A percentile compares a stretch with the other conserved stretches of the same genome.
These are phyloP conservation scores for Rhododendron ferrugineum DNA, from an alignment of 148 eudicot species.

Conservation along the genomic window DNA sequence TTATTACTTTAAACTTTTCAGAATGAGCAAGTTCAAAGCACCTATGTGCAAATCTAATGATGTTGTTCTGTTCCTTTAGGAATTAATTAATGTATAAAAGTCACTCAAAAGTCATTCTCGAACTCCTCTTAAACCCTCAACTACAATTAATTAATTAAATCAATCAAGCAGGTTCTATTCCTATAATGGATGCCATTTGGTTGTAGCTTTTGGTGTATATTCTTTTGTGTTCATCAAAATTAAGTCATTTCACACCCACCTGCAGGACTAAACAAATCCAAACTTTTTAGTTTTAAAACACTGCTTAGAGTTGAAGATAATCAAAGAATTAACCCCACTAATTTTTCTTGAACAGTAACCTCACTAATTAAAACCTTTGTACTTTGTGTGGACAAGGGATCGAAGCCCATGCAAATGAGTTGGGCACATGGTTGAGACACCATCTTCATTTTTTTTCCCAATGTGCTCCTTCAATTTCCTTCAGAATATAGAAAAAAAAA, in stretches of 20 bases:
- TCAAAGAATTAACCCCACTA: not conserved
- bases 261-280: not conserved
- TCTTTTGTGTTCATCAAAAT: not conserved
- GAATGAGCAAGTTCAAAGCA: not conserved
- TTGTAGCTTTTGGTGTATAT: not conserved
- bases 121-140: not conserved
- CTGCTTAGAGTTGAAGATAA: not conserved
- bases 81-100: too few species aligned
- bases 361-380: not conserved
- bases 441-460: not conserved
- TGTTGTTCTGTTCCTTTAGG: not conserved
- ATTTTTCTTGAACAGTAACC: too few species aligned
- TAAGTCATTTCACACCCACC: not conserved
- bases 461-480: not conserved
- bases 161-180: not conserved
- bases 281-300: not conserved
- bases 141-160: not conserved
- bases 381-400: not conserved
- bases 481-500: not conserved
- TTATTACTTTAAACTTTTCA: not conserved
- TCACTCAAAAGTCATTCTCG: not conserved
- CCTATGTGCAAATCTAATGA: not conserved
- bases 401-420: not conserved
- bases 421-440: not conserved
- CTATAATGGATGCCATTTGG: not conserved